phyloP scores from a whole-genome alignment of 2,329 filamentous ascomycete species.

The Sphaerostilbella broomeana region DNA sequence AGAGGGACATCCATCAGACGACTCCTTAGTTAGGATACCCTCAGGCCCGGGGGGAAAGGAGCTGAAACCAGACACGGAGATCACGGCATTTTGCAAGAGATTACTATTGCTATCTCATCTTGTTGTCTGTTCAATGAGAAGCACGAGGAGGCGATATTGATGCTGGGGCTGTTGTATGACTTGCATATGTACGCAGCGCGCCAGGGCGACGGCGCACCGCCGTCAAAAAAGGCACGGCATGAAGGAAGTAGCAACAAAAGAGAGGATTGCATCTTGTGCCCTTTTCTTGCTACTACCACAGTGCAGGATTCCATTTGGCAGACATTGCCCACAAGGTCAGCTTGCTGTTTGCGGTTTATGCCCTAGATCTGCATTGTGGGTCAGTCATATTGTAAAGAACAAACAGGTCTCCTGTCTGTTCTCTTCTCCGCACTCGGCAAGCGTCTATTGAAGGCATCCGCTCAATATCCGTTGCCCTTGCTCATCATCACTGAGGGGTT shows the following conservation, averaged over 20 bases:
- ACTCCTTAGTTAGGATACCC: conserved; percentile 2
- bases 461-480: no score
- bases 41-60: conserved; percentile 8
- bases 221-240: no score
- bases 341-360: conserved; percentile 4
- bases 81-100: conserved; percentile 5
- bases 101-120: conserved; percentile 10
- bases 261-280: no score
- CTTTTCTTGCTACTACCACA: conserved; percentile 8
- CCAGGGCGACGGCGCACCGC: conserved; percentile 6
- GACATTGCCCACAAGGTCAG: conserved; percentile 9
- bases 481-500: no score
- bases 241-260: no score
- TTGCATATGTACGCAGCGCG: conserved; percentile 11
- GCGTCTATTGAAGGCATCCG: conserved; percentile 2
- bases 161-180: conserved; percentile 12
- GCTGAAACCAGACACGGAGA: conserved; percentile 10
- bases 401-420: conserved; percentile 1
- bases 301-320: conserved; percentile 7
- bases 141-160: conserved; percentile 10
- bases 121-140: conserved; percentile 13
- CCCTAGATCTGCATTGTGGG: conserved; percentile 6
- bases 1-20: conserved; percentile 1
- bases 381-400: not conserved
- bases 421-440: conserved; percentile 6